Percentiles rank a stretch among this genome's conserved stretches.
These are phyloP conservation scores for Xenoacremonium recifei DNA, from an alignment of 2,329 filamentous ascomycete species.

Conservation along the genomic window DNA sequence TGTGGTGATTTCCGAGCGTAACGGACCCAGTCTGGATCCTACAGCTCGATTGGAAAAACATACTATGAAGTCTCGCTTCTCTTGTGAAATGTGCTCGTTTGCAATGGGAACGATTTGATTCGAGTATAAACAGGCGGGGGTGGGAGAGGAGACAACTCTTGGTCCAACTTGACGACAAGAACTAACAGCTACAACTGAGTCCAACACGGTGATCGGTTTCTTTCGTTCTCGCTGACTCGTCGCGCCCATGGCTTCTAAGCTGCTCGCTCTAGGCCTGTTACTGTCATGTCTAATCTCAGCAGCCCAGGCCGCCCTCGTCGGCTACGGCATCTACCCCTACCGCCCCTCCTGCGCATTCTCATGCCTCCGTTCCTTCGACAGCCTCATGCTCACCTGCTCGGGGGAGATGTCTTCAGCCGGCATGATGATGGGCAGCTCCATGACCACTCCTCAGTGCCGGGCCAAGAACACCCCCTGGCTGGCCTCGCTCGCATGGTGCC, in stretches of 20 bases:
- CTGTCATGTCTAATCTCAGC: no score
- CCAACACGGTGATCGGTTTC: no score
- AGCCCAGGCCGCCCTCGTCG: no score
- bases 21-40: background rate
- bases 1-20: background rate
- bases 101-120: background rate
- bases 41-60: background rate
- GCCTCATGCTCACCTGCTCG: background rate
- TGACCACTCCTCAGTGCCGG: constrained; percentile 8
- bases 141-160: no score
- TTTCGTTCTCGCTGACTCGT: no score
- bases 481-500: constrained; percentile 10
- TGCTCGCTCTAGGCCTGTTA: no score
- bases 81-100: background rate
- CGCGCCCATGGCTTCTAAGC: no score
- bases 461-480: constrained; percentile 8
- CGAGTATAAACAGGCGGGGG: no score
- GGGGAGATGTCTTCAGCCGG: constrained; percentile 1
- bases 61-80: background rate
- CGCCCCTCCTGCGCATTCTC: background rate
- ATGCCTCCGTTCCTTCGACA: background rate
- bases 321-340: background rate
- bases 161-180: no score
- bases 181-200: no score
- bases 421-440: constrained; percentile 6